Evolutionary conservation across 2,329 filamentous ascomycete species (phyloP), one percentile per base, ranked within the genome.

Genomic region (Diaporthe sp.): DNA sequence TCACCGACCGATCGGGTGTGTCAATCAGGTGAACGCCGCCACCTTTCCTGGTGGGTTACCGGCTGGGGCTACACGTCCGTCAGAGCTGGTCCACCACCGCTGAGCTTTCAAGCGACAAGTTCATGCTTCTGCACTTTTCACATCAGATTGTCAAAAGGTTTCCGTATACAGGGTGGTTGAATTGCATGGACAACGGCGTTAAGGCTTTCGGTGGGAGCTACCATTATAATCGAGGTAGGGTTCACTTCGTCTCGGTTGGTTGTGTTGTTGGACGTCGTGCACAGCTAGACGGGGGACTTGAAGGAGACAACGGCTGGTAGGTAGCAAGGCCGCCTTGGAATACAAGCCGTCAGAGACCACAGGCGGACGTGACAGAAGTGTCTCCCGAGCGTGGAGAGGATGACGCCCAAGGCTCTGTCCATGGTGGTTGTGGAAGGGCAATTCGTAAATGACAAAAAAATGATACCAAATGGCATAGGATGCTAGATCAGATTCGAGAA

Each of bases 1-100:
- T 98, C 84, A 98, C 96, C 53, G 94, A 94, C 83, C 88, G 94
- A 76, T 95, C 93, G 22, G 94, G 94, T 73, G 92, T 94, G 75
- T 92, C 92, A 58, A 91, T 95, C 78, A 90, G 94, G 78, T 94
- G 85, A 85, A 51, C 22, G 15, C 15, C 10, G 17, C 15, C 15
- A 34, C 12, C 15, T 53, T 5, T 37, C 44, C 7, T 53, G 44
- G 22, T n/a, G 25, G 22, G 37, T 13, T 25, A 22, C 12, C 22
- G n/a, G 42, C 2, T 15, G 1, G 61, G 44, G 25, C 61, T 47
- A 13, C 20, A 17, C 28, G 3, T 15, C 20, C 20, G 7, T 15
- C 3, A 25, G 22, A 55, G 34, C 34, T 4, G 49, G 49, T 22
- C 34, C n/a, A 20, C 49, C 31, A 6, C 47, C 13, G 47, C 47